Evolutionary conservation across 768 basidiomycete genomes (phyloP).

Genomic region (Phanerochaete carnosa): DNA sequence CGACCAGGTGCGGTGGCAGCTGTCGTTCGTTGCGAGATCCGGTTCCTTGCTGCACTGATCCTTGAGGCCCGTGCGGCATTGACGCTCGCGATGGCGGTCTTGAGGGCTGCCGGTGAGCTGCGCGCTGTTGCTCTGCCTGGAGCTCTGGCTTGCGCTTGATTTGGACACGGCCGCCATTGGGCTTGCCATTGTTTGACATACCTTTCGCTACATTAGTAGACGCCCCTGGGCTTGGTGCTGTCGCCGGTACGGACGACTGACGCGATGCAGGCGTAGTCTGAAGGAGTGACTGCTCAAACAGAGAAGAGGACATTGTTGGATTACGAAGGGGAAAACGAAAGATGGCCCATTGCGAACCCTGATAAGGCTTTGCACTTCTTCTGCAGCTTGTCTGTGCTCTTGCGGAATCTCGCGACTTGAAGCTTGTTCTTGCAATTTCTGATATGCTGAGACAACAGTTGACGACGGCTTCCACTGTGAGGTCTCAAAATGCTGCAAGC

Average conservation of each 20-base stretch:
- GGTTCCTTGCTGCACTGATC: background rate
- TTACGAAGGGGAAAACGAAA: constrained; percentile 23
- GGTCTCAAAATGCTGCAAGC: constrained; percentile 18
- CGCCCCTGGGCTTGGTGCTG: constrained; percentile 1
- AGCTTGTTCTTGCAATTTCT: constrained; percentile 14
- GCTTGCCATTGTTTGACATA: constrained; percentile 12
- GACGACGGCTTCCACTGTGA: constrained; percentile 16
- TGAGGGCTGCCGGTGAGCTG: background rate
- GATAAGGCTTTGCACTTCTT: constrained; percentile 24
- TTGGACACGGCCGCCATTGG: constrained; percentile 19
- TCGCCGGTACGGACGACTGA: constrained; percentile 1
- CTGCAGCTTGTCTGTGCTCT: constrained; percentile 8
- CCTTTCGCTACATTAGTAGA: constrained; percentile 18
- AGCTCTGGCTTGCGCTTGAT: constrained; percentile 21
- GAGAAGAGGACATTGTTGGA: constrained; percentile 26
- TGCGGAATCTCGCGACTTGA: constrained; percentile 1
- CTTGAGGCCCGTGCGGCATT: background rate
- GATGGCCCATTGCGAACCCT: constrained; percentile 33
- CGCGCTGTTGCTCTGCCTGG: background rate
- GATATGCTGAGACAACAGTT: background rate
- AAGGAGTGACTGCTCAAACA: constrained; percentile 28
- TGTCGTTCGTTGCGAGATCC: background rate
- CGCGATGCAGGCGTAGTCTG: constrained; percentile 5
- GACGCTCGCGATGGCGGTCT: background rate
- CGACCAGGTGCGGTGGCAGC: background rate